Base-by-base conservation (phyloP, 2,329 filamentous ascomycete genomes). In the Chalaropsis thielavioides region DNA sequence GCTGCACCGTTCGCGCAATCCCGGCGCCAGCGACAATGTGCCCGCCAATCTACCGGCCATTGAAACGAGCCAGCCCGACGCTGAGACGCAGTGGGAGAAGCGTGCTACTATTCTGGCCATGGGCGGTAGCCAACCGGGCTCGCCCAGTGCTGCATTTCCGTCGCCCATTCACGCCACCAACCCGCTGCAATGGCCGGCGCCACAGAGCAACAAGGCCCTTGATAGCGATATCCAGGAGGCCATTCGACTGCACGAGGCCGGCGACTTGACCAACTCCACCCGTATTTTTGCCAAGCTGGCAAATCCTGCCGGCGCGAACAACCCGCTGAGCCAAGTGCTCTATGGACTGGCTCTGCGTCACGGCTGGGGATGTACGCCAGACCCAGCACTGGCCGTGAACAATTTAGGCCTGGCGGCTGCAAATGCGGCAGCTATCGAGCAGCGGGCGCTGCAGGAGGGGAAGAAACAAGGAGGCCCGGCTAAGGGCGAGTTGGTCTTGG, bases 401-500 rank as follows among this genome's bases (percentile, higher is more conserved):
- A 96, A 92, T 75, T 85, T 99, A 51, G 90, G 89, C 22, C 85
- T 88, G 38, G 94, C 94, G 60, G 94, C 94, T 4, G 88, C 89
- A 56, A 96, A 96, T 75, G 90, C 91, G 27, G 94, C 92, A 27
- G 82, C 84, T 51, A 84, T 99, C 64, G 94, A 99, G 77, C 83
- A 88, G 63, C 79, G 91, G 71, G 94, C 94, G 38, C 83, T 97
- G 24, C 80, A 87, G 69, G 89, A 92, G 8, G 94, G 92, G 17
- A 83, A 95, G 75, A 94, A 90, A 76, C 95, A 94, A 75, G 94
- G 94, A 63, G 94, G 94, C 67, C 87, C 89, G 15, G 92, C 92
- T 56, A 99, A 97, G 77, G 94, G 94, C 67, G 94, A 99, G 79
- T 82, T 99, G 63, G 89, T 97, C 19, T 84, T 99, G 68, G 92